A percentile compares a stretch with the other conserved stretches of the same genome.
These are phyloP conservation scores for Ophidiomyces ophidiicola DNA, from an alignment of 2,329 filamentous ascomycete species.

Conservation along the genomic window DNA sequence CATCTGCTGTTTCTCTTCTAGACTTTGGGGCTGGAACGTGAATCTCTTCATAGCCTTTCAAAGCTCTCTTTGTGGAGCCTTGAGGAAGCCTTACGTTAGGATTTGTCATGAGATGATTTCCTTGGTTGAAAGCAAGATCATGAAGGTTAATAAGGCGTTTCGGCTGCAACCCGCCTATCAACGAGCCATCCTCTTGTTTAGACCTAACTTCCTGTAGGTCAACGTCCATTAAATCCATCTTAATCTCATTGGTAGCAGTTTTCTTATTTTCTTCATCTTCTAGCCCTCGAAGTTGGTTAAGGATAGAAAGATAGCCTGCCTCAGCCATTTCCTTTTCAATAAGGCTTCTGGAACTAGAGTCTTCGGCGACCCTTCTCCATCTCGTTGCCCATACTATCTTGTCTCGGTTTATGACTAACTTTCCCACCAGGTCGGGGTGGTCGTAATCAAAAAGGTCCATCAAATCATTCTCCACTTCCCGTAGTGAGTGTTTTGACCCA, in stretches of 20 bases:
- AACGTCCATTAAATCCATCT: constrained; percentile 73
- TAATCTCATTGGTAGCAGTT: constrained; percentile 68
- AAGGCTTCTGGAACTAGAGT: constrained; percentile 56
- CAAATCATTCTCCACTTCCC: constrained; percentile 93
- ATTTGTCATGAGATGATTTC: constrained; percentile 99
- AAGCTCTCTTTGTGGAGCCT: constrained; percentile 85
- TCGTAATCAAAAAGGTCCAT: constrained; percentile 99
- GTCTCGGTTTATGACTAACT: constrained; percentile 80
- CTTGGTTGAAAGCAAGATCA: constrained; percentile 92
- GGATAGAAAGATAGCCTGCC: constrained; percentile 70
- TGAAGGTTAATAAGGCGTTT: constrained; percentile 83
- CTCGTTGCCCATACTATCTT: constrained; percentile 93
- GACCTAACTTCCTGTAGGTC: constrained; percentile 51
- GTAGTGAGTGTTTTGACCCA: constrained; percentile 69
- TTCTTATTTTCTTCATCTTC: constrained; percentile 43
- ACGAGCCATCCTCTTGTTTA: constrained; percentile 49
- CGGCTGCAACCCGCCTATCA: constrained; percentile 75
- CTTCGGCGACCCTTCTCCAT: constrained; percentile 69
- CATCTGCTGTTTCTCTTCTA: constrained; percentile 65
- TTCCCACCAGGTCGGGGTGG: constrained; percentile 81
- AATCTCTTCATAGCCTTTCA: constrained; percentile 98
- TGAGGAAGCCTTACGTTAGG: constrained; percentile 86
- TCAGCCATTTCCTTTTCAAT: constrained; percentile 87
- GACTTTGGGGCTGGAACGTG: constrained; percentile 90
- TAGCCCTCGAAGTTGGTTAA: constrained; percentile 77